Conservation (phyloP, 768 basidiomycete species). For the Gautieria morchelliformis region DNA sequence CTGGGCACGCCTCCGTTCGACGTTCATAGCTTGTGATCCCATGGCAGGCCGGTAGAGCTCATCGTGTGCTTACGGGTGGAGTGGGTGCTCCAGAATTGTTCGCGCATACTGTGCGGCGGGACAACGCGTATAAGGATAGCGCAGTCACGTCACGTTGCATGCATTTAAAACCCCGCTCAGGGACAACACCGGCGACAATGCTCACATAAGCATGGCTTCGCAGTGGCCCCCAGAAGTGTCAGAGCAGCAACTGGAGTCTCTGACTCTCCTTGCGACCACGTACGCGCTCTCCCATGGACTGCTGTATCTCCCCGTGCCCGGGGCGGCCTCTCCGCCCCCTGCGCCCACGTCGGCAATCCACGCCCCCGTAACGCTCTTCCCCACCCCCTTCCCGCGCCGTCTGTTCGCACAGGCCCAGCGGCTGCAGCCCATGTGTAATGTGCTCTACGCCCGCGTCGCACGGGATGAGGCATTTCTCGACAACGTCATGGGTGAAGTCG, state of each 20-base stretch:
- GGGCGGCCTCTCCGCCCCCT: conserved; percentile 33
- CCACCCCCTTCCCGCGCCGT: conserved; percentile 71
- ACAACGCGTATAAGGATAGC: no score
- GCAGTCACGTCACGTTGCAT: no score
- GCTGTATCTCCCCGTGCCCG: conserved; percentile 70
- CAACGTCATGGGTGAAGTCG: conserved; percentile 67
- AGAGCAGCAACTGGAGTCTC: conserved; percentile 43
- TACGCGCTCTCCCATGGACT: conserved; percentile 83
- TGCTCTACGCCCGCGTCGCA: conserved; percentile 77
- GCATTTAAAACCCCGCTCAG: no score
- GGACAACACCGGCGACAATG: no score
- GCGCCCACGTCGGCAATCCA: conserved; percentile 70
- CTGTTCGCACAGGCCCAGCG: conserved; percentile 56
- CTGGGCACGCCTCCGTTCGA: no score
- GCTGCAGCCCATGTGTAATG: conserved; percentile 74
- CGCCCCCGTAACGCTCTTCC: conserved; percentile 83
- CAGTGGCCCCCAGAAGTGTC: conserved; percentile 25
- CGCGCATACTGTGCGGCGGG: no score
- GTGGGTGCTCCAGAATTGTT: no score
- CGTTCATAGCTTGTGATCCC: no score
- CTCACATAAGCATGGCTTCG: no score
- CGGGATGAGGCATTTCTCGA: conserved; percentile 75
- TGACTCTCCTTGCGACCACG: conserved; percentile 62
- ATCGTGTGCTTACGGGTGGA: no score
- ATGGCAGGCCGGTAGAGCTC: no score